Evolutionary conservation across 371 early-diverging fungal genomes (phyloP), one percentile per base, ranked within the genome.

Genomic region (Apophysomyces elegans): DNA sequence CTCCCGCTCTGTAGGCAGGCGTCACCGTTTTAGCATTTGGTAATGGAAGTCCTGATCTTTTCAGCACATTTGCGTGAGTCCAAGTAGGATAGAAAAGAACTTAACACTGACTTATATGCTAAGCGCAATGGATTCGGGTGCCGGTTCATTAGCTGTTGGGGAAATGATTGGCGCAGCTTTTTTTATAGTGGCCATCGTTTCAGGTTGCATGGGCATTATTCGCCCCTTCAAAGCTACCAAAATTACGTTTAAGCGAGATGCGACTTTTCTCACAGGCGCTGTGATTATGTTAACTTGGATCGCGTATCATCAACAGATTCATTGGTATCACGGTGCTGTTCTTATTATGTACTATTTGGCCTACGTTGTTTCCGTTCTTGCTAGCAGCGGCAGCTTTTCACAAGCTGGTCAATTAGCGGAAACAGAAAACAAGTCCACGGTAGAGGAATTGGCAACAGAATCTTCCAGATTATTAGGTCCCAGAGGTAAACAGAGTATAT

Each of bases 21-120:
- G 95, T 94, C 12, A 93, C 95, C 1, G 81, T 94, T 65, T 79
- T 94, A 46, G 95, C 95, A 1, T 85, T 94, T 62, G 95, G 95
- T 32, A 95, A 94, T 70, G 94, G 91, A 18, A 90, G 91, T 12
- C 90, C 94, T 6, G 94, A 94, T 68, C 69, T 94, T 41, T 91
- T 93, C 65, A 86, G 90, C 46, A 93, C 92, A 0, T 90, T 91
- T 62, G 77, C 76, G 79, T 78, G 73, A 47, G 39, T 26, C 37
- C 26, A 46, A 56, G 36, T 16, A 59, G 50, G 43, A 45, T 5
- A 38, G 46, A 45, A 44, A 56, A 36, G 36, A 54, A 43, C n/a
- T 36, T 39, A 37, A 16, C 5, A 62, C 41, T 37, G 35, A 44
- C 32, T 18, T 37, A 56, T 14, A 37, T 16, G 45, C 16, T 37